Percentiles rank a stretch among this genome's conserved stretches.
phyloP scores from a whole-genome alignment of 139 green algal genomes.

The Micractinium conductrix region DNA sequence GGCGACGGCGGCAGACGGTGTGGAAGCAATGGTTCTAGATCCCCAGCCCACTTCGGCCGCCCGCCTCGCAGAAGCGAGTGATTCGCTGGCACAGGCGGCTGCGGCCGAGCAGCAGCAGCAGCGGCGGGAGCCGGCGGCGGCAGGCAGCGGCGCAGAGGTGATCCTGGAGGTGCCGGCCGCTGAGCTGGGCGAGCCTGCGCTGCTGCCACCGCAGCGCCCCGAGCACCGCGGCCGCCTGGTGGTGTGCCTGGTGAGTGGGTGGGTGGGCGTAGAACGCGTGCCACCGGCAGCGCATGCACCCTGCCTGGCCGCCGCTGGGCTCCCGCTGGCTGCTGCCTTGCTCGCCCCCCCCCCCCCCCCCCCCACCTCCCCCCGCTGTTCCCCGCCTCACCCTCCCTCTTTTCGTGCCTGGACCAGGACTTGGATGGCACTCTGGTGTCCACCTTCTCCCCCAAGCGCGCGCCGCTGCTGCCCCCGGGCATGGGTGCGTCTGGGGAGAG shows the following conservation, averaged over 20 bases:
- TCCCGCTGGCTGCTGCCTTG: too few relatives aligned
- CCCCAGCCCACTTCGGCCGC: neutral
- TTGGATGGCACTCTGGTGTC: conserved; percentile 84
- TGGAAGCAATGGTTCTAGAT: conserved; percentile 13
- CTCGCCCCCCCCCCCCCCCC: too few relatives aligned
- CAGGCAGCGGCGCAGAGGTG: neutral
- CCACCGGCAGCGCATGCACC: too few relatives aligned
- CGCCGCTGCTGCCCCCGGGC: conserved; percentile 64
- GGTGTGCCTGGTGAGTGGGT: conserved; percentile 68
- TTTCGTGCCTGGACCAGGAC: neutral
- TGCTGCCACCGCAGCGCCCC: conserved; percentile 55
- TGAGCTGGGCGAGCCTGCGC: conserved; percentile 1
- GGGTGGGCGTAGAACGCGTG: too few relatives aligned
- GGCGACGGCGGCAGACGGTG: neutral
- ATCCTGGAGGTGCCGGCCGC: neutral
- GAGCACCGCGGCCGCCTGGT: conserved; percentile 58
- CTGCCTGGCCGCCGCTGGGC: too few relatives aligned
- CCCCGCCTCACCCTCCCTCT: neutral
- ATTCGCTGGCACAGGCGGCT: conserved; percentile 1
- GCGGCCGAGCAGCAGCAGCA: neutral
- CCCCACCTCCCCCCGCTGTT: neutral
- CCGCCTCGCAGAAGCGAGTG: conserved; percentile 4
- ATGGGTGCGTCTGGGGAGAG: too few relatives aligned
- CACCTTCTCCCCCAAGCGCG: conserved; percentile 79
- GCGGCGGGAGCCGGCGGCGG: neutral